Base-by-base conservation (phyloP, 352 stramenopile species). In the Phytophthora quininea region DNA sequence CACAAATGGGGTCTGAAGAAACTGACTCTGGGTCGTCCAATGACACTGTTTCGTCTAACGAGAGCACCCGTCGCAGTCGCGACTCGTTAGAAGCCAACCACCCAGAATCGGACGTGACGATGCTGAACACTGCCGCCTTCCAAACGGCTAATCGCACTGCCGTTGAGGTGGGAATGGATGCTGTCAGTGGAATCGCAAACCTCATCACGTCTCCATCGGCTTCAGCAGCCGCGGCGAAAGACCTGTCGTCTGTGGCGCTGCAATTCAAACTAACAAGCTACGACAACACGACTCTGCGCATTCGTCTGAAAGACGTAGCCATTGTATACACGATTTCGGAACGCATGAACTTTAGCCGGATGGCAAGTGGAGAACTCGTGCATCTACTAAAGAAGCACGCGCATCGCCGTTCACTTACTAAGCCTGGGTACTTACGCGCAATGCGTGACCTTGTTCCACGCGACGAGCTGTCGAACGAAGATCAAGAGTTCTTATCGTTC, bases 241-340 rank as follows among this genome's bases (percentile, higher is more conserved):
- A 92, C 55, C 58, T 94, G 31, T 88, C 83, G 1, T 89, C 86
- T 3, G 76, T 96, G 27, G 88, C 86, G 15, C 60, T 96, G 12
- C 86, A 95, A 50, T 96, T 96, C 70, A 93, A 94, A 58, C 65
- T 96, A n/a, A 96, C 84, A 9, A 93, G 73, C 48, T 96, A 91
- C 59, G 88, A 96, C 63, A 91, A 89, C 54, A 93, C 80, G 19
- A 80, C 77, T 3, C 65, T 96, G 30, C 82, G 84, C 9, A 95
- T 96, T 67, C 86, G 88, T 4, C 62, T 96, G 14, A 93, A 93
- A 54, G 88, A 96, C 48, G 86, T 96, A 0, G 88, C 88, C 0
- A 92, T 93, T 46, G 85, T 96, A 15, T 96, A 93, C 68, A 96
- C 86, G 5, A 92, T 96, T 35, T 89, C 88, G 0, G 88, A 96